Evolutionary conservation across 225 moss, liverwort and hornwort species (phyloP).

Genomic region (Rhytidiadelphus loreus): DNA sequence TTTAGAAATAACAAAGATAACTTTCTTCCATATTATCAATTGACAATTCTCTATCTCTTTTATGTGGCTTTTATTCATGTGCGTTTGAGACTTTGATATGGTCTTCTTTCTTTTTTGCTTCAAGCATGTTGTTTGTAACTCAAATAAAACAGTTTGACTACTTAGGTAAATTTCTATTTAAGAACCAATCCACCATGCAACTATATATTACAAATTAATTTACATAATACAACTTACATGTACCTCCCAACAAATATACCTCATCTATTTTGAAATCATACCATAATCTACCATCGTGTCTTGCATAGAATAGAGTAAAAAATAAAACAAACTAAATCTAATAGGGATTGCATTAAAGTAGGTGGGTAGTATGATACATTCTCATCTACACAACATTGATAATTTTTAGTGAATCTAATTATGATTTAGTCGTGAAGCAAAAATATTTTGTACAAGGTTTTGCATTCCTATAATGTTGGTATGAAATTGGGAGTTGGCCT

Average conservation of each 20-base stretch:
- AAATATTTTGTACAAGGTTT: neutral
- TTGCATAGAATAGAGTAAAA: neutral
- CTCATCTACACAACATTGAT: neutral
- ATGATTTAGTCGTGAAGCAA: neutral
- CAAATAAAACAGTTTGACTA: neutral
- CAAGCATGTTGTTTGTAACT: neutral
- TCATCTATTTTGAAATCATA: neutral
- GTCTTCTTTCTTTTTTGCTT: neutral
- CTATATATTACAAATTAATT: neutral
- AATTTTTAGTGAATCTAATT: neutral
- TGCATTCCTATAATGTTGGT: neutral
- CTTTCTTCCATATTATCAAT: neutral
- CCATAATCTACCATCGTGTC: too few relatives aligned
- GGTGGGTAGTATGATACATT: neutral
- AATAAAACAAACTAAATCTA: accelerated
- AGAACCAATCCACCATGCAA: neutral
- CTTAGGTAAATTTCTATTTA: neutral
- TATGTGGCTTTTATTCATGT: neutral
- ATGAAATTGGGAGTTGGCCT: neutral
- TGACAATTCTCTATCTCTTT: too few relatives aligned
- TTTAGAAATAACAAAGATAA: neutral
- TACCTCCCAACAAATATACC: neutral
- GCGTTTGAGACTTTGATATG: neutral
- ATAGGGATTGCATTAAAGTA: neutral
- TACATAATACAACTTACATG: neutral